phyloP scores from a whole-genome alignment of 805 yeast genomes.

The Metschnikowia kofuensis region DNA sequence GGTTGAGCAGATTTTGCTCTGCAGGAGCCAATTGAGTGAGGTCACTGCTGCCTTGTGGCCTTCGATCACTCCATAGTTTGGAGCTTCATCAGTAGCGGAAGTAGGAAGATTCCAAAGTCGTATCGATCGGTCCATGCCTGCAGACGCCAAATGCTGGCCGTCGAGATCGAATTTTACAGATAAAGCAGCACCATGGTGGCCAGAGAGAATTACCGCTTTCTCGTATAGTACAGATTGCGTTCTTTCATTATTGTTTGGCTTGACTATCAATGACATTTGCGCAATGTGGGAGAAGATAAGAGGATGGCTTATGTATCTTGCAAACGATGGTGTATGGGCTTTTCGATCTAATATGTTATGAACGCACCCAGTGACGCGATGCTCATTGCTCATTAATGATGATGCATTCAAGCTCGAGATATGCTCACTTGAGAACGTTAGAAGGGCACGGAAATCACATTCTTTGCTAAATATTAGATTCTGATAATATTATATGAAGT shows the following conservation, averaged over 20 bases:
- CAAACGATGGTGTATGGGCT: neutral
- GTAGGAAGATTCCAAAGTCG: slow-evolving; percentile 45
- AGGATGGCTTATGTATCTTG: neutral
- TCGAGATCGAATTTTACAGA: slow-evolving; percentile 48
- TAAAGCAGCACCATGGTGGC: slow-evolving; percentile 54
- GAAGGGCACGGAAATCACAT: too few relatives aligned
- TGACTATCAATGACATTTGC: slow-evolving; percentile 8
- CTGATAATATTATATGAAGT: neutral
- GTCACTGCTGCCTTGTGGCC: slow-evolving; percentile 70
- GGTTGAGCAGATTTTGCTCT: slow-evolving; percentile 42
- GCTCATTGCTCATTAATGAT: too few relatives aligned
- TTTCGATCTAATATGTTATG: neutral
- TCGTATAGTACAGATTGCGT: slow-evolving; percentile 18
- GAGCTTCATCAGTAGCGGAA: slow-evolving; percentile 15
- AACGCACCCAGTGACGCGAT: too few relatives aligned
- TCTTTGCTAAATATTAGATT: neutral
- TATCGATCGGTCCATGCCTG: slow-evolving; percentile 56
- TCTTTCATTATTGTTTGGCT: neutral
- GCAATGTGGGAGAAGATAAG: too few relatives aligned
- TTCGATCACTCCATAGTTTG: slow-evolving; percentile 43
- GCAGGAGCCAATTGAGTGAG: slow-evolving; percentile 51
- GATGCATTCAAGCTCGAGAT: too few relatives aligned
- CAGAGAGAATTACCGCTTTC: slow-evolving; percentile 40
- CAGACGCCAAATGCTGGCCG: slow-evolving; percentile 58
- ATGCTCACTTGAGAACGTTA: too few relatives aligned